Evolutionary conservation across 164 flowering plant genomes (phyloP).

Genomic region (Echeveria elegans): DNA sequence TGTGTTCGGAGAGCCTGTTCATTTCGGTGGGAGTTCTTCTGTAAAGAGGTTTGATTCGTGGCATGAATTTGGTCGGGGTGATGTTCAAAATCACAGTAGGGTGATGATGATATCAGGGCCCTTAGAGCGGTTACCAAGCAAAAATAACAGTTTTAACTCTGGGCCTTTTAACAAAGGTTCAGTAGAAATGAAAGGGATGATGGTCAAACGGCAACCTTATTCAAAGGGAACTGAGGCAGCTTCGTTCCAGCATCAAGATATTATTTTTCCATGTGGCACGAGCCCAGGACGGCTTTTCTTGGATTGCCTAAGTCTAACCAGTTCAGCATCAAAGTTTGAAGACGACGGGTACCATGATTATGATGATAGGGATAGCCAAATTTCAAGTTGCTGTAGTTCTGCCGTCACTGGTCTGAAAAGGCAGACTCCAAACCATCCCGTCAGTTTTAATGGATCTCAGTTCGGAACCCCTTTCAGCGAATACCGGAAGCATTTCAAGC

Average conservation of each 20-base stretch:
- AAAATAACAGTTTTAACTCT: constrained; percentile 21
- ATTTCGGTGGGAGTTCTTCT: constrained; percentile 18
- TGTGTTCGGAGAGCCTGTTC: constrained; percentile 49
- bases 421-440: constrained; percentile 19
- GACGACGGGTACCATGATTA: constrained; percentile 20
- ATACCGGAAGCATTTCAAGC: constrained; percentile 26
- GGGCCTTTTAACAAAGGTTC: constrained; percentile 22
- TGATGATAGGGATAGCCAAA: constrained; percentile 35
- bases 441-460: constrained; percentile 26
- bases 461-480: constrained; percentile 20
- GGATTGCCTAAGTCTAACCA: constrained; percentile 84
- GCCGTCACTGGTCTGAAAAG: constrained; percentile 26
- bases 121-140: constrained; percentile 23
- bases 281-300: constrained; percentile 70
- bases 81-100: constrained; percentile 13
- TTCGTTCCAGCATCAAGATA: constrained; percentile 35
- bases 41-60: constrained; percentile 19
- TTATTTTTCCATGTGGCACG: constrained; percentile 59
- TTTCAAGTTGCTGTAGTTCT: constrained; percentile 26
- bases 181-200: constrained; percentile 20
- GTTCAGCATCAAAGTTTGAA: constrained; percentile 53
- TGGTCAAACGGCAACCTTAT: constrained; percentile 22
- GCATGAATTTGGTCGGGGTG: constrained; percentile 21
- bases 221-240: constrained; percentile 26
- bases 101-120: constrained; percentile 18